phyloP scores from a whole-genome alignment of 2,329 filamentous ascomycete species.

The Fusarium sp. region DNA sequence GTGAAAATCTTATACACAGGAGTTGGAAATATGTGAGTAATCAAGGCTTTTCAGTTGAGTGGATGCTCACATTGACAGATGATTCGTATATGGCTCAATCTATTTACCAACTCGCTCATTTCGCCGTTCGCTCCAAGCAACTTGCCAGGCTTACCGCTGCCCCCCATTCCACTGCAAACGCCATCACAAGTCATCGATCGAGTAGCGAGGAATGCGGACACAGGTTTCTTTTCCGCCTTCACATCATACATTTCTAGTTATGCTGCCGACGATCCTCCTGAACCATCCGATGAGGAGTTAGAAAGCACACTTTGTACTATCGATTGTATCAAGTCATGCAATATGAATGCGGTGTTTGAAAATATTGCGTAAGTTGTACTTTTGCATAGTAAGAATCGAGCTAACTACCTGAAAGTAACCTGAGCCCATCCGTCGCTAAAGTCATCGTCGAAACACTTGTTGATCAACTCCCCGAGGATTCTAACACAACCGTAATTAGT shows the following conservation, averaged over 20 bases:
- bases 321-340: slow-evolving; percentile 91
- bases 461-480: slow-evolving; percentile 86
- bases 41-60: not conserved
- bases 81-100: slow-evolving; percentile 90
- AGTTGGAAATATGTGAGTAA: slow-evolving; percentile 82
- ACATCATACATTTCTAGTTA: slow-evolving; percentile 99
- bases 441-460: slow-evolving; percentile 74
- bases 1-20: slow-evolving; percentile 77
- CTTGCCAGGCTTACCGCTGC: slow-evolving; percentile 73
- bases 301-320: slow-evolving; percentile 95
- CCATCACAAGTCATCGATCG: slow-evolving; percentile 94
- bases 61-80: slow-evolving; percentile 63
- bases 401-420: slow-evolving; percentile 43
- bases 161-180: slow-evolving; percentile 86
- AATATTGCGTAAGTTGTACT: slow-evolving; percentile 75
- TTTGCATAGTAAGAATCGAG: not conserved
- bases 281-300: slow-evolving; percentile 95
- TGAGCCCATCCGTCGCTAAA: slow-evolving; percentile 47
- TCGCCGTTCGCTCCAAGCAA: slow-evolving; percentile 76
- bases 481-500: slow-evolving; percentile 78
- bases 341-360: slow-evolving; percentile 81
- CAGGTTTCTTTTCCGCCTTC: slow-evolving; percentile 90
- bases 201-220: slow-evolving; percentile 78
- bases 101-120: slow-evolving; percentile 95
- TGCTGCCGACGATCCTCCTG: slow-evolving; percentile 95